Conservation (phyloP, 1,139 yeast species). For the Geotrichum restrictum region DNA sequence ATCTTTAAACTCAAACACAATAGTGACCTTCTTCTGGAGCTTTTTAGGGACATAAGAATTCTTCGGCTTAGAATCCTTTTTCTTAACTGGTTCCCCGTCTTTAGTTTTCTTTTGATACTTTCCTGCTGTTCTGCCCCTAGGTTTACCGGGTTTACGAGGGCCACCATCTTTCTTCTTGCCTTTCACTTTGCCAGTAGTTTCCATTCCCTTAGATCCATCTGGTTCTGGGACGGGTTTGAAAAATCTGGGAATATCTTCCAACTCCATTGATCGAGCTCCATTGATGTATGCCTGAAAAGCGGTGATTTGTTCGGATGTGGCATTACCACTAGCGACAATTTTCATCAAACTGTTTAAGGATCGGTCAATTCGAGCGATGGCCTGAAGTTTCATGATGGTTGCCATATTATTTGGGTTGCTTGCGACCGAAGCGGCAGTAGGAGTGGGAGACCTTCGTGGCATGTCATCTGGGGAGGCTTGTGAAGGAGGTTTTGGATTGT, state of each 20-base stretch:
- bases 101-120: conserved; percentile 10
- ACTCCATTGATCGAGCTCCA: conserved; percentile 74
- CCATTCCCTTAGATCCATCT: conserved; percentile 27
- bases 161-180: conserved; percentile 22
- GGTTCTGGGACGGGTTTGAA: conserved; percentile 22
- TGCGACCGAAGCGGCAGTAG: conserved; percentile 19
- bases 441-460: conserved; percentile 10
- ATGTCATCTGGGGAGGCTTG: neutral
- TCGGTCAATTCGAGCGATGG: conserved; percentile 71
- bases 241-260: conserved; percentile 34
- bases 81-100: conserved; percentile 16
- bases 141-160: conserved; percentile 30
- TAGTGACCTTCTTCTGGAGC: conserved; percentile 56
- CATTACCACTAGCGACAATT: conserved; percentile 76
- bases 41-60: conserved; percentile 29
- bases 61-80: conserved; percentile 23
- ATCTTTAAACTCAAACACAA: conserved; percentile 82
- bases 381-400: conserved; percentile 77
- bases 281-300: conserved; percentile 74
- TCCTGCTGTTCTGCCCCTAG: conserved; percentile 29
- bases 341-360: conserved; percentile 70
- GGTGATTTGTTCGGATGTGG: conserved; percentile 63
- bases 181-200: conserved; percentile 25
- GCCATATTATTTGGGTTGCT: conserved; percentile 53
- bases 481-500: neutral